Evolutionary conservation across 768 basidiomycete species (phyloP).

Genomic region (Naganishia friedmannii): DNA sequence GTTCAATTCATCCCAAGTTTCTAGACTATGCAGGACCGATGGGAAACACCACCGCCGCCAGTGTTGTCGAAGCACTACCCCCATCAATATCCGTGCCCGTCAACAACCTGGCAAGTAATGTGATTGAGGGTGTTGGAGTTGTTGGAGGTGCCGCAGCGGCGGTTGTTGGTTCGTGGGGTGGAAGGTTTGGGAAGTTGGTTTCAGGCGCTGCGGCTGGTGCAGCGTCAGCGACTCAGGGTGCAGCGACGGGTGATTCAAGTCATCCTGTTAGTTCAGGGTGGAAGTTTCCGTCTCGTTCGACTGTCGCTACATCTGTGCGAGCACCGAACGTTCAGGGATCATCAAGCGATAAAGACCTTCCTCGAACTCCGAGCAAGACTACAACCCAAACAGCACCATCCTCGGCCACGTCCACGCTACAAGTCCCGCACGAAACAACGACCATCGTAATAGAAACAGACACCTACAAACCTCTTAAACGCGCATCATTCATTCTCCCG

Average conservation of each 20-base stretch:
- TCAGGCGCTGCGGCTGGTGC: slow-evolving; percentile 26
- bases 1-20: slow-evolving; percentile 38
- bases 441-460: slow-evolving; percentile 20
- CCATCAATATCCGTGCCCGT: slow-evolving; percentile 15
- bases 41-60: slow-evolving; percentile 16
- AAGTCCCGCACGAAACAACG: background rate
- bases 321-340: background rate
- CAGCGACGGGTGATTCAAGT: background rate
- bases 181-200: slow-evolving; percentile 42
- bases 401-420: slow-evolving; percentile 12
- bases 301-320: background rate
- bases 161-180: slow-evolving; percentile 42
- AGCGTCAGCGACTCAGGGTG: background rate
- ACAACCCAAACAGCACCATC: background rate
- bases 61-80: slow-evolving; percentile 17
- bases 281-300: slow-evolving; percentile 10
- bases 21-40: slow-evolving; percentile 35
- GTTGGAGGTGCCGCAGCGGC: slow-evolving; percentile 31
- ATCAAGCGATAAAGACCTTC: background rate
- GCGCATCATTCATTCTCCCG: slow-evolving; percentile 87
- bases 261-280: slow-evolving; percentile 1
- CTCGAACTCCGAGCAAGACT: background rate
- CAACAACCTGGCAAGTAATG: slow-evolving; percentile 20
- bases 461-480: slow-evolving; percentile 63
- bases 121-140: slow-evolving; percentile 25